Evolutionary conservation across 495 filamentous ascomycete genomes (phyloP).

Genomic region (Talaromyces thailandensis): DNA sequence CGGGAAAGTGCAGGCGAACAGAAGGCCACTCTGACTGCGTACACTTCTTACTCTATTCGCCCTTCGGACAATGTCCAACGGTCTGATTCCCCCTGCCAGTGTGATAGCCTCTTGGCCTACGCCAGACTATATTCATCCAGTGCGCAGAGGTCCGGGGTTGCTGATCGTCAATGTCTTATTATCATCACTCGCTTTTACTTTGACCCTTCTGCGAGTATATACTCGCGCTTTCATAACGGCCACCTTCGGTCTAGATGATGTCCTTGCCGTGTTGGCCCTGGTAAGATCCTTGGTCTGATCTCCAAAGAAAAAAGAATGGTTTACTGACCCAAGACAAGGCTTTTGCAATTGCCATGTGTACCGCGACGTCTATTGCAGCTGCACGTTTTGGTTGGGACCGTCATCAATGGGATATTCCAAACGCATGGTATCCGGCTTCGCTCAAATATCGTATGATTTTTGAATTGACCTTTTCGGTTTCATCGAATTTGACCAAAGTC

Average conservation of each 20-base stretch:
- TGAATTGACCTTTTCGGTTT: slow-evolving; percentile 43
- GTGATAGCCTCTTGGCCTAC: slow-evolving; percentile 41
- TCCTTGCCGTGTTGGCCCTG: slow-evolving; percentile 27
- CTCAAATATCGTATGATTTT: slow-evolving; percentile 41
- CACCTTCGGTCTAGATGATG: slow-evolving; percentile 40
- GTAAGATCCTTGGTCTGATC: slow-evolving; percentile 5
- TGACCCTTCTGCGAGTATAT: slow-evolving; percentile 37
- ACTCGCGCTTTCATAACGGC: slow-evolving; percentile 31
- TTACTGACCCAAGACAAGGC: background rate
- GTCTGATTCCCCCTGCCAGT: slow-evolving; percentile 28
- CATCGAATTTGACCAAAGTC: slow-evolving; percentile 46
- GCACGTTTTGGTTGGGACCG: slow-evolving; percentile 44
- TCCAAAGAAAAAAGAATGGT: background rate
- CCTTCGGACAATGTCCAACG: background rate
- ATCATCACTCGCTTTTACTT: slow-evolving; percentile 26
- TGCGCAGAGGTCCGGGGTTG: slow-evolving; percentile 36
- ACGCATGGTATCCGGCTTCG: slow-evolving; percentile 18
- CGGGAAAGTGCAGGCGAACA: background rate
- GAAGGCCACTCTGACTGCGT: background rate
- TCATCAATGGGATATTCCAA: slow-evolving; percentile 45
- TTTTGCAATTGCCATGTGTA: slow-evolving; percentile 28
- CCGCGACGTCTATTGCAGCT: slow-evolving; percentile 30
- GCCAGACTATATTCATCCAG: slow-evolving; percentile 47
- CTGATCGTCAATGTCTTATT: slow-evolving; percentile 34
- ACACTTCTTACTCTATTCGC: background rate